Evolutionary conservation across 1,284 basidiomycete species (phyloP).

Genomic region (Termitomyces sp.): DNA sequence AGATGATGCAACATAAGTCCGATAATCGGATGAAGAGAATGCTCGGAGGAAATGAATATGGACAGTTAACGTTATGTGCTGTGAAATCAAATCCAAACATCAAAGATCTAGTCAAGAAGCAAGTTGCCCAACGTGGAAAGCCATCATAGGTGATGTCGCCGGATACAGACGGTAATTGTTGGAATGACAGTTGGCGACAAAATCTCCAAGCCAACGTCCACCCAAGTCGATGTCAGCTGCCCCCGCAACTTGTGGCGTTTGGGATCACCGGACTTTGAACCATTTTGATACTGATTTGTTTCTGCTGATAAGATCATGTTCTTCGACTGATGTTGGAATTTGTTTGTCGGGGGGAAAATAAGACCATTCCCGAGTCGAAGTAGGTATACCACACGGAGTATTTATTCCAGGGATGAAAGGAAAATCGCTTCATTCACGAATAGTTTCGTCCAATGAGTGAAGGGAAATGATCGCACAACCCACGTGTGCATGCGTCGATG

Average conservation of each 20-base stretch:
- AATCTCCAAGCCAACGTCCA: neutral
- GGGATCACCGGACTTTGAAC: conserved; percentile 1
- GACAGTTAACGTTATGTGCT: conserved; percentile 5
- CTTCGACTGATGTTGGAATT: too few species aligned
- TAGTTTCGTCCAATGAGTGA: too few species aligned
- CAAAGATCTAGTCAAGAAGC: conserved; percentile 10
- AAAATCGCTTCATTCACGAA: neutral
- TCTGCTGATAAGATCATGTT: neutral
- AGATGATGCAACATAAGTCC: conserved; percentile 3
- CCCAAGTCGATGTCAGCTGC: neutral
- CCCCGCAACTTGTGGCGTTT: conserved; percentile 8
- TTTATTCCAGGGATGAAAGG: too few species aligned
- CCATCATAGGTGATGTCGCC: neutral
- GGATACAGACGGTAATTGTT: neutral
- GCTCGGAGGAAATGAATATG: neutral
- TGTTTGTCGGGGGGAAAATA: neutral
- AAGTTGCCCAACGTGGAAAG: neutral
- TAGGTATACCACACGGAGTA: too few species aligned
- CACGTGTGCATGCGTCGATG: too few species aligned
- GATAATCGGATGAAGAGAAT: neutral
- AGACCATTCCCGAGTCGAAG: too few species aligned
- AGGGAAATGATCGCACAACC: too few species aligned
- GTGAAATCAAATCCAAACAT: conserved; percentile 5
- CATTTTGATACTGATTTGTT: neutral
- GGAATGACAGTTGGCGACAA: neutral